phyloP scores from a whole-genome alignment of 805 yeast species.

The Yamadazyma philogaea region DNA sequence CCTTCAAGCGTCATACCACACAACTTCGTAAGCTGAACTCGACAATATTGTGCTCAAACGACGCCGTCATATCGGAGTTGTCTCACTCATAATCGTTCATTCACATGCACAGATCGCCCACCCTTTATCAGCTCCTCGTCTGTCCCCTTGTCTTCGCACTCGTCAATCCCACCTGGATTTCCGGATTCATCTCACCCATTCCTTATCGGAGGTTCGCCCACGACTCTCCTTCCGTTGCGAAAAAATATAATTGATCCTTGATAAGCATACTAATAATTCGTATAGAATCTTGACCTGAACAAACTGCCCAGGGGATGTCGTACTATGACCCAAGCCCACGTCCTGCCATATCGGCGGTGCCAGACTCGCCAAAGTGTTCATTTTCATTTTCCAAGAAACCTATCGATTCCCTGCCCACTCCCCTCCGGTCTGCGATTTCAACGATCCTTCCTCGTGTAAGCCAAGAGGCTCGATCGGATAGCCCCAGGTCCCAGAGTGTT shows the following conservation, averaged over 20 bases:
- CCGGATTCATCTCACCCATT: too few relatives aligned
- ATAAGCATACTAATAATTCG: background rate
- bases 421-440: conserved; percentile 25
- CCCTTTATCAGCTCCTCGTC: too few relatives aligned
- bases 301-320: background rate
- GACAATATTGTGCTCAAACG: too few relatives aligned
- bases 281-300: background rate
- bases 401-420: conserved; percentile 16
- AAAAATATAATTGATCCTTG: background rate
- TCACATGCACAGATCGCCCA: too few relatives aligned
- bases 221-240: background rate
- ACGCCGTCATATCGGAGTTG: too few relatives aligned
- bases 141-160: too few relatives aligned
- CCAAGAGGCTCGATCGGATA: background rate
- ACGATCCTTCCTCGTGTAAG: conserved; percentile 20
- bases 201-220: background rate
- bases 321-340: background rate
- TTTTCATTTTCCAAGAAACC: conserved; percentile 34
- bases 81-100: too few relatives aligned
- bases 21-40: too few relatives aligned
- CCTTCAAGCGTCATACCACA: too few relatives aligned
- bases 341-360: background rate
- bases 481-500: background rate
- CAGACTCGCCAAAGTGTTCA: conserved; percentile 12
- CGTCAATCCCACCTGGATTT: too few relatives aligned